These are phyloP conservation scores for Capsella rubella DNA, from an alignment of 441 rosid genomes.

Conservation along the genomic window DNA sequence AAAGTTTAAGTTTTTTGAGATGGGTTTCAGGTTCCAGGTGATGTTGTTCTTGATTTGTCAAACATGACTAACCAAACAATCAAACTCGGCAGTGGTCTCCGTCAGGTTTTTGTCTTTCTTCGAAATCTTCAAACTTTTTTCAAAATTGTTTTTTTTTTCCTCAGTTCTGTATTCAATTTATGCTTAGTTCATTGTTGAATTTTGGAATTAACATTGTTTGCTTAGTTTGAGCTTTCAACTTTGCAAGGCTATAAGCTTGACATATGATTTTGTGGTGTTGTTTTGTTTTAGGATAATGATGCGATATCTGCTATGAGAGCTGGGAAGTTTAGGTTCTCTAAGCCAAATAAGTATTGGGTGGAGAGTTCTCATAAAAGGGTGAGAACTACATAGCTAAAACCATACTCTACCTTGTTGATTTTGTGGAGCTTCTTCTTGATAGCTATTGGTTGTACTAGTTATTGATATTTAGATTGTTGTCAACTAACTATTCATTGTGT, in stretches of 20 bases:
- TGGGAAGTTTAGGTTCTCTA: constrained; percentile 74
- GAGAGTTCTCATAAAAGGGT: constrained; percentile 95
- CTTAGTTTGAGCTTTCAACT: background rate
- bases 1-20: background rate
- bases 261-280: background rate
- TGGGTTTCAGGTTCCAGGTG: constrained; percentile 78
- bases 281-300: constrained; percentile 66
- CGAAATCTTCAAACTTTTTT: background rate
- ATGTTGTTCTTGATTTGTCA: constrained; percentile 77
- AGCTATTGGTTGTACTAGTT: background rate
- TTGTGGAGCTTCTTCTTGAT: background rate
- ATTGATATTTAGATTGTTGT: background rate
- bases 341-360: constrained; percentile 92
- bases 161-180: background rate
- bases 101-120: constrained; percentile 53
- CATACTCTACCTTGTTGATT: background rate
- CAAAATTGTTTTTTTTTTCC: background rate
- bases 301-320: constrained; percentile 68
- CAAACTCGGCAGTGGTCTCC: constrained; percentile 88
- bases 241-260: background rate
- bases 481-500: background rate
- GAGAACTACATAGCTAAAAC: constrained; percentile 17
- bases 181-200: background rate
- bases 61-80: constrained; percentile 71
- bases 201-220: background rate